Evolutionary conservation across 1,139 yeast genomes (phyloP).

Genomic region (Yamadazyma siamensis): DNA sequence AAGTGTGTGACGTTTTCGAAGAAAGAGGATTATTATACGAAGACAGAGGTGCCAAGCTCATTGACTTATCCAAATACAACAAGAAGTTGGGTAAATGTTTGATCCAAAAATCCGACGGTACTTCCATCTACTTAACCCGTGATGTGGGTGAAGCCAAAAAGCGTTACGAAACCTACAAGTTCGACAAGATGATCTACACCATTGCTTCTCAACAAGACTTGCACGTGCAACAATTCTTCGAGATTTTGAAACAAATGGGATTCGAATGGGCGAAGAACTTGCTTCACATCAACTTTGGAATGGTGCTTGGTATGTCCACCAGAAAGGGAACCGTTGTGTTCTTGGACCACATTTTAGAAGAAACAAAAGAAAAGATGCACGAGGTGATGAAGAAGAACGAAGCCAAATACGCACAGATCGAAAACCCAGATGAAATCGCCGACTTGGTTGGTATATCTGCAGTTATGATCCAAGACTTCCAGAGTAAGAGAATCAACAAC

Average conservation of each 20-base stretch:
- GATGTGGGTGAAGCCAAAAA: conserved; percentile 97
- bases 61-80: conserved; percentile 81
- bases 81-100: conserved; percentile 93
- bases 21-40: conserved; percentile 74
- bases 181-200: conserved; percentile 95
- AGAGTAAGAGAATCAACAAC: conserved; percentile 93
- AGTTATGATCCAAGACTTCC: conserved; percentile 99
- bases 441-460: conserved; percentile 96
- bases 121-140: conserved; percentile 90
- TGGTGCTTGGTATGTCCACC: conserved; percentile 98
- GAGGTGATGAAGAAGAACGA: conserved; percentile 95
- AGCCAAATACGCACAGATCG: conserved; percentile 88
- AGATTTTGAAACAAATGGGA: conserved; percentile 90
- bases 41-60: conserved; percentile 88
- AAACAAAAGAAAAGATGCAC: conserved; percentile 93
- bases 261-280: conserved; percentile 81
- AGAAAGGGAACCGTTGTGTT: conserved; percentile 98
- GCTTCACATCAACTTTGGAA: conserved; percentile 89
- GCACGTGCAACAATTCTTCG: conserved; percentile 91
- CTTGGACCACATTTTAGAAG: conserved; percentile 89
- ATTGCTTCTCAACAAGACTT: conserved; percentile 96
- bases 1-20: conserved; percentile 59
- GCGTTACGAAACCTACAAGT: conserved; percentile 79
- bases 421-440: conserved; percentile 92
- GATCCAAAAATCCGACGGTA: conserved; percentile 94